A percentile compares a stretch with the other conserved stretches of the same genome.
phyloP scores from a whole-genome alignment of 2,329 filamentous ascomycete species.

The Lasiodiplodia citricola region DNA sequence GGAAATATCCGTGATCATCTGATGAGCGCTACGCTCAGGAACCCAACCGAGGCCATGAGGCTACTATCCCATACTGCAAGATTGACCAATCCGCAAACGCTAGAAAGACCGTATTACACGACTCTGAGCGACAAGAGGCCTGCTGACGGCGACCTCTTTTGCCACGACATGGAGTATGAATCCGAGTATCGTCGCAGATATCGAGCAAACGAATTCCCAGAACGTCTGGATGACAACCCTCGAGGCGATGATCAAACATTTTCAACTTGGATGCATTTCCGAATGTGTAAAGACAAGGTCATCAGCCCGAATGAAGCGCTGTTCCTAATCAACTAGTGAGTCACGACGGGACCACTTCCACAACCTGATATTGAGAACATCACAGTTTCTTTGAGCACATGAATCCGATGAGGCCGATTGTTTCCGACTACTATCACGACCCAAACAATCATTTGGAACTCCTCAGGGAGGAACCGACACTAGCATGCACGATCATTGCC shows the following conservation, averaged over 20 bases:
- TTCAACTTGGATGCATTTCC: constrained; percentile 20
- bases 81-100: not conserved
- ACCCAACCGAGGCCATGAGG: constrained; percentile 12
- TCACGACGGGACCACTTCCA: not conserved
- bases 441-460: constrained; percentile 17
- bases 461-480: constrained; percentile 17
- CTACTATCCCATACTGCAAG: constrained; percentile 10
- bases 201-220: not conserved
- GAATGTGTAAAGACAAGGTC: constrained; percentile 19
- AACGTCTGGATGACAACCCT: constrained; percentile 1
- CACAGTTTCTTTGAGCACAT: constrained; percentile 17
- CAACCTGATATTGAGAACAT: not conserved
- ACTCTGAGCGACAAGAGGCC: not conserved
- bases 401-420: constrained; percentile 7
- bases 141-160: not conserved
- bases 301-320: constrained; percentile 18
- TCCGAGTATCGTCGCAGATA: not conserved
- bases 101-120: not conserved
- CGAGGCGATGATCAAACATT: constrained; percentile 14
- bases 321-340: constrained; percentile 22
- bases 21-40: constrained; percentile 14
- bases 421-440: constrained; percentile 22
- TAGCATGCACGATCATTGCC: constrained; percentile 16
- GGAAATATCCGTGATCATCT: constrained; percentile 14
- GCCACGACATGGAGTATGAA: not conserved